Evolutionary conservation across 1,284 basidiomycete genomes (phyloP), one percentile per base, ranked within the genome.

Genomic region (Schizophyllum commune): DNA sequence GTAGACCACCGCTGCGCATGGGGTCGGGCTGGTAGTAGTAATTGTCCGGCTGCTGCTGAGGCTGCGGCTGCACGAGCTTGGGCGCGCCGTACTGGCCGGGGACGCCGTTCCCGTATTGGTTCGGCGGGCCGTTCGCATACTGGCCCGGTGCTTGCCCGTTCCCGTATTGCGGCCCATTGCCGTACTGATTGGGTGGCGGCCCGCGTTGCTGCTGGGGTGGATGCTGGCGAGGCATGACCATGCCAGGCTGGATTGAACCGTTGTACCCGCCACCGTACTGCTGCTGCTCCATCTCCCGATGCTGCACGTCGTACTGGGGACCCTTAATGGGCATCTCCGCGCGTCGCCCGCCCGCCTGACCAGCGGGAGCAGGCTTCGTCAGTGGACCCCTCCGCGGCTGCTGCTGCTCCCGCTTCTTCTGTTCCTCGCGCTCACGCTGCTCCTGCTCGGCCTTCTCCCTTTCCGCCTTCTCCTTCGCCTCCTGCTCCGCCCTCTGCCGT

Each of bases 291-390:
- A 97, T 92, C 63, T 89, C 91, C 20, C 90, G 86, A 71, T 93
- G 91, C 72, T 97, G 95, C 83, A 92, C 88, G 67, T 95, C 94
- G 71, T 96, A 98, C 69, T 92, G 91, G 21, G 94, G 92, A 8
- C 91, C 88, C 65, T 88, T 86, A 65, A 97, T 85, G 3, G 93
- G 86, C 75, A 86, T 92, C 74, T 97, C 96, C 20, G 90, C 91
- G 52, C 86, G 79, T 56, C 92, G 83, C 58, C 78, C 76, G 47
- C 74, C 78, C 27, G 72, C 70, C 53, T 73, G 70, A 15, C 76
- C 70, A 32, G 76, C 73, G 59, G 77, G 73, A 19, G 76, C 70
- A 5, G 77, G 71, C 67, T 86, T 83, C 22, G 83, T 88, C 64
- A 84, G 74, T 9, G 85, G 77, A 1, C 82, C 82, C 63, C 75